Percentiles rank a stretch among this genome's conserved stretches.
These are phyloP conservation scores for Coemansia sp. DNA, from an alignment of 192 early-diverging fungal genomes.

Conservation along the genomic window DNA sequence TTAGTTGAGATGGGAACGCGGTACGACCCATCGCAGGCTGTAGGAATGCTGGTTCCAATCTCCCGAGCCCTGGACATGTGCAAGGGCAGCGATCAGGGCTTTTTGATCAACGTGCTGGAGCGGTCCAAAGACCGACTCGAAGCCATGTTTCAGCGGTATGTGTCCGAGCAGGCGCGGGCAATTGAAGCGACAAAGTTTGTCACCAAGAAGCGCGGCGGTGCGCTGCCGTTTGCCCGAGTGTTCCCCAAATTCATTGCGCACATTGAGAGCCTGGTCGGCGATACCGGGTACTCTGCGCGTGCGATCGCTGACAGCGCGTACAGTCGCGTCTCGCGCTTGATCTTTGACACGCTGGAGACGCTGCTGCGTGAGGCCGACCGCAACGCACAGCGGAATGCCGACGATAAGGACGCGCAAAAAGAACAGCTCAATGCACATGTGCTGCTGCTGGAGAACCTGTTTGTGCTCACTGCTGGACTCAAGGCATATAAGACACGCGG, in stretches of 20 bases:
- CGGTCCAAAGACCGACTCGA: constrained; percentile 63
- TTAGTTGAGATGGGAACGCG: constrained; percentile 75
- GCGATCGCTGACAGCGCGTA: constrained; percentile 74
- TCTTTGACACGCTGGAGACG: constrained; percentile 84
- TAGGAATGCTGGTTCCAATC: constrained; percentile 83
- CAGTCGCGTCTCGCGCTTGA: constrained; percentile 73
- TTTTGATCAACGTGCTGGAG: constrained; percentile 63
- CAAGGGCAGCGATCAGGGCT: constrained; percentile 71
- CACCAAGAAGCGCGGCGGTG: constrained; percentile 81
- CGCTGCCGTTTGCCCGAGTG: constrained; percentile 82
- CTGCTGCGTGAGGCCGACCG: constrained; percentile 72
- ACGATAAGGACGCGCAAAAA: constrained; percentile 76
- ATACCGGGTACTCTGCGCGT: constrained; percentile 63
- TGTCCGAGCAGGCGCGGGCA: constrained; percentile 80
- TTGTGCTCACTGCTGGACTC: constrained; percentile 81
- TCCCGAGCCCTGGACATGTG: constrained; percentile 68
- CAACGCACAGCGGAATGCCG: constrained; percentile 57
- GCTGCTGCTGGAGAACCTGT: constrained; percentile 90
- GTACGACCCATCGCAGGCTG: constrained; percentile 66
- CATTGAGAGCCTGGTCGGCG: constrained; percentile 56
- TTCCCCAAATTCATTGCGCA: constrained; percentile 86
- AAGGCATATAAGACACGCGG: constrained; percentile 68
- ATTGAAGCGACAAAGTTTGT: constrained; percentile 92
- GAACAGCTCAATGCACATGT: constrained; percentile 88
- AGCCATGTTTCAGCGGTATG: constrained; percentile 74